Base-by-base conservation (phyloP, 805 yeast genomes). In the Zygosaccharomyces bailii region DNA sequence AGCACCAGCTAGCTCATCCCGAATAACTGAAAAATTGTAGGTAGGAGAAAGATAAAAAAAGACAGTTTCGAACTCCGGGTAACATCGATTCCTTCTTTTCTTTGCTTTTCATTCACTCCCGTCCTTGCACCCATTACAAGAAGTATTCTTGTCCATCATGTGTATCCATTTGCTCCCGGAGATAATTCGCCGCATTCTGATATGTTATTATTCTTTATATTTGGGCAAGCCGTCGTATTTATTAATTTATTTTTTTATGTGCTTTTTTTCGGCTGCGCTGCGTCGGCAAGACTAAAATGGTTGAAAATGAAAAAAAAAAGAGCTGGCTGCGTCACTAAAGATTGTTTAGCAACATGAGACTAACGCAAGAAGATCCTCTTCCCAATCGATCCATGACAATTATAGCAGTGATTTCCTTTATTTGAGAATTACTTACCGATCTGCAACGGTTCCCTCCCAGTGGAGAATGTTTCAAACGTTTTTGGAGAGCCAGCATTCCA, bases 151-250 rank as follows among this genome's bases (percentile, higher is more conserved):
- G 13, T 10, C 6, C 14, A 27, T 3, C 31, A 11, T 16, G 6
- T 9, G 13, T 27, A 10, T 8, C 19, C 13, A 24, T 7, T 16
- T 8, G 11, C 5, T 25, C 11, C 30, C n/a, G 10, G 16, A 14
- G 7, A 25, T n/a, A 37, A 25, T 9, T 4, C 5, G 7, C 6
- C n/a, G 23, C 21, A 6, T 16, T 8, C 9, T 11, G 16, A 37
- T 37, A 11, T 24, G 40, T 25, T 17, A 18, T 37, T 25, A 13
- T 10, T 14, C 14, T 37, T 7, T 17, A 16, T 17, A 17, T 10
- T 25, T 37, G 24, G 21, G 14, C 40, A 37, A 37, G 40, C 40
- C 40, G 20, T 37, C 40, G 40, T 25, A 37, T 37, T 37, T 37
- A 25, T 36, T 24, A 13, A 24, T 27, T 27, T 27, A 16, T 27